These are phyloP conservation scores for Drechslerella coelobrocha DNA, from an alignment of 2,329 filamentous ascomycete species.

Conservation along the genomic window DNA sequence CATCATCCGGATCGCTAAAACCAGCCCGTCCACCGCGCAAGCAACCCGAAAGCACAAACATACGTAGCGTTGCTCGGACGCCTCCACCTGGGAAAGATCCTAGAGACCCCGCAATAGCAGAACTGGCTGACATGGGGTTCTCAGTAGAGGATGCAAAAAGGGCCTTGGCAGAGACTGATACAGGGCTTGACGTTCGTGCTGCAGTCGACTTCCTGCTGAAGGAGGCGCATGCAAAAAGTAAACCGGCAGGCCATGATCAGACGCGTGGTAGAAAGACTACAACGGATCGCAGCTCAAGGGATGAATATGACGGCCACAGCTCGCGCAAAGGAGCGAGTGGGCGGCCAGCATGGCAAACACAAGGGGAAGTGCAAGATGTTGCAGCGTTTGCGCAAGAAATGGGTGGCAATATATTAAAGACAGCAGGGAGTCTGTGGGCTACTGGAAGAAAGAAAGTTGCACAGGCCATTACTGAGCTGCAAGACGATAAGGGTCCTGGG, in stretches of 20 bases:
- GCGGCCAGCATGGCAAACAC: conserved; percentile 51
- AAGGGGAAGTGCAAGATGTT: conserved; percentile 54
- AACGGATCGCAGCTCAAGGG: conserved; percentile 51
- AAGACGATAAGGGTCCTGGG: conserved; percentile 71
- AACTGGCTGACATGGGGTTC: conserved; percentile 95
- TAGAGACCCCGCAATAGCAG: conserved; percentile 70
- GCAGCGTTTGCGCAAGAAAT: conserved; percentile 76
- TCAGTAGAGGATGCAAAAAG: conserved; percentile 79
- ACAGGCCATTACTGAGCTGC: conserved; percentile 87
- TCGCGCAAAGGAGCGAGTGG: conserved; percentile 59
- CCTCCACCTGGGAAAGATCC: conserved; percentile 50
- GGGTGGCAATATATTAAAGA: conserved; percentile 85
- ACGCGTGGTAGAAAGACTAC: conserved; percentile 17
- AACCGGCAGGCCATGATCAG: conserved; percentile 62
- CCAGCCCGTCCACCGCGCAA: conserved; percentile 61
- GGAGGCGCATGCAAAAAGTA: conserved; percentile 81
- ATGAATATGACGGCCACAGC: conserved; percentile 21
- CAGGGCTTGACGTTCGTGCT: conserved; percentile 79
- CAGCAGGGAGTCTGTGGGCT: conserved; percentile 94
- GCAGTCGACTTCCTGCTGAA: conserved; percentile 90
- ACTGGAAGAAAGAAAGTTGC: conserved; percentile 90
- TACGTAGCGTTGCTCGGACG: conserved; percentile 33
- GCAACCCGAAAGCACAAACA: conserved; percentile 50
- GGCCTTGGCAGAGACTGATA: conserved; percentile 80
- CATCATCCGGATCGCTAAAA: conserved; percentile 58